Percentiles rank a stretch among this genome's conserved stretches.
These are phyloP conservation scores for Exophiala calicioides DNA, from an alignment of 2,329 filamentous ascomycete genomes.

Conservation along the genomic window DNA sequence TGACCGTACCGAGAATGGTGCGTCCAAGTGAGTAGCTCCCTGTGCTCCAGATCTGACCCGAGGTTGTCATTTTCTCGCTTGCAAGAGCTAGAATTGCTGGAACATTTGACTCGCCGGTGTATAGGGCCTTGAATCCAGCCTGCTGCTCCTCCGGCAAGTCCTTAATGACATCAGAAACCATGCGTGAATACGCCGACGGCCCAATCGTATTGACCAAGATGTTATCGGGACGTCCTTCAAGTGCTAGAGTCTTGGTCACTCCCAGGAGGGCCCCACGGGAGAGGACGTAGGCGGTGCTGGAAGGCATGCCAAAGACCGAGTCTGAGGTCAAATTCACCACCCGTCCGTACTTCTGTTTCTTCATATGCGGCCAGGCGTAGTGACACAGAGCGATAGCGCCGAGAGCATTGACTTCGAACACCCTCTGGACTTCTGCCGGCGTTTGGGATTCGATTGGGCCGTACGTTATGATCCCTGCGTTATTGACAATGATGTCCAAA, in stretches of 20 bases:
- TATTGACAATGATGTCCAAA: constrained; percentile 6
- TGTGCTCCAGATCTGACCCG: not conserved
- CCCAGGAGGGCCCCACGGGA: constrained; percentile 93
- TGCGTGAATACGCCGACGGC: not conserved
- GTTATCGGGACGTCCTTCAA: constrained; percentile 97
- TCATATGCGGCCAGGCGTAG: constrained; percentile 94
- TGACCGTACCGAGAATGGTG: too few relatives aligned
- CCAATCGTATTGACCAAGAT: constrained; percentile 70
- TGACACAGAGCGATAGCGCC: constrained; percentile 92
- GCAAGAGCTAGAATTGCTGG: not conserved
- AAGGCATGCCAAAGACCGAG: constrained; percentile 89
- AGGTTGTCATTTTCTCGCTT: not conserved
- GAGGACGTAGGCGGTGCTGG: constrained; percentile 92
- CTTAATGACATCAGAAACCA: not conserved
- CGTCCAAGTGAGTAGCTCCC: not conserved
- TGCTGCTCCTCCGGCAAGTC: not conserved
- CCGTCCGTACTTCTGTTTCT: constrained; percentile 96
- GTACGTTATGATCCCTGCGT: not conserved
- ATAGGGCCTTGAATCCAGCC: not conserved
- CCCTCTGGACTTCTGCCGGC: not conserved
- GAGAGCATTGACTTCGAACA: constrained; percentile 78
- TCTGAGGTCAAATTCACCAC: constrained; percentile 88
- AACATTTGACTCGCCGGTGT: not conserved
- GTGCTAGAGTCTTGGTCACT: constrained; percentile 94
- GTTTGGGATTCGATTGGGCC: not conserved